Evolutionary conservation across 2,329 filamentous ascomycete species (phyloP).

Genomic region (Teratosphaeria nubilosa): DNA sequence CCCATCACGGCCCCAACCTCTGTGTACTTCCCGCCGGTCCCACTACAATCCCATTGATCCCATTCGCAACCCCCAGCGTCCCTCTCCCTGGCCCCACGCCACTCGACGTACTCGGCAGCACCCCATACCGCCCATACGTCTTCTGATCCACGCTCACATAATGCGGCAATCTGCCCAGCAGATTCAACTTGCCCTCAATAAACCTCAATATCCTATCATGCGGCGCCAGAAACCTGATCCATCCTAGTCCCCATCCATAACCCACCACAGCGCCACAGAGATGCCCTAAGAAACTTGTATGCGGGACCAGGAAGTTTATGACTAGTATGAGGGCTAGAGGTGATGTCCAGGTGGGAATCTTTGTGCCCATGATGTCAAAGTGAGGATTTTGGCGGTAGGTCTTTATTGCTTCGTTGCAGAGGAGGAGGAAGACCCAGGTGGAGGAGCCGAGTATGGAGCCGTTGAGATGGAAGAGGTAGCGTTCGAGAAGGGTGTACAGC

Average conservation of each 20-base stretch:
- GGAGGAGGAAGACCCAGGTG: constrained; percentile 83
- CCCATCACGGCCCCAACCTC: constrained; percentile 56
- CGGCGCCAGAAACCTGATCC: constrained; percentile 79
- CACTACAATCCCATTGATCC: constrained; percentile 37
- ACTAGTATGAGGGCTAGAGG: constrained; percentile 69
- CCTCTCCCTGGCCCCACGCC: constrained; percentile 17
- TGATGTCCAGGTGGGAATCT: constrained; percentile 87
- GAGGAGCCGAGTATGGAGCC: constrained; percentile 73
- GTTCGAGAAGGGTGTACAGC: constrained; percentile 71
- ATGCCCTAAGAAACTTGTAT: constrained; percentile 78
- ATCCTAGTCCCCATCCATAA: constrained; percentile 80
- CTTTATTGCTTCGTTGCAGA: constrained; percentile 76
- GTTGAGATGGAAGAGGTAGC: constrained; percentile 59
- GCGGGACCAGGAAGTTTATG: constrained; percentile 65
- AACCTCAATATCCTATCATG: constrained; percentile 80
- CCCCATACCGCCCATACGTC: constrained; percentile 85
- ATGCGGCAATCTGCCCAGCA: constrained; percentile 74
- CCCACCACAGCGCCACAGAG: constrained; percentile 73
- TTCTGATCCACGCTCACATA: constrained; percentile 95
- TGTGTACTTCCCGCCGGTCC: constrained; percentile 57
- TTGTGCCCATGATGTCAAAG: constrained; percentile 53
- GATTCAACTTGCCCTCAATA: constrained; percentile 79
- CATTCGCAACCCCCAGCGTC: constrained; percentile 16
- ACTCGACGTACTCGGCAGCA: constrained; percentile 49
- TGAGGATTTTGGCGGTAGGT: constrained; percentile 73